Evolutionary conservation across 352 stramenopile species (phyloP), one percentile per base, ranked within the genome.

Genomic region (Globisporangium paroecandrum): DNA sequence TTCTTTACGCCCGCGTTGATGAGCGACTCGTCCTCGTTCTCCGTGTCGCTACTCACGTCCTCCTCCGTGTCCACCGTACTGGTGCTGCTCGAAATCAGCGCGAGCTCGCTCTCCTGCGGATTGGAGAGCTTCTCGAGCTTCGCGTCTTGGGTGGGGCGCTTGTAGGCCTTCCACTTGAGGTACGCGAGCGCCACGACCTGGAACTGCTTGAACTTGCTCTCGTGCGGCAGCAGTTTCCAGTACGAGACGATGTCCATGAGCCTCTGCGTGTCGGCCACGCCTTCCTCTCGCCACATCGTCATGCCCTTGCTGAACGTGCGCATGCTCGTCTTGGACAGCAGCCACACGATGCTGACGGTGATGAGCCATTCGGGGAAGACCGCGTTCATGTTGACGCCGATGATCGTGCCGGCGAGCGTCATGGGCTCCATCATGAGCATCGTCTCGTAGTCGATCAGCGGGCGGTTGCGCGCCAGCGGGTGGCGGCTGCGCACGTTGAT

Each of bases 341-440:
- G 70, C 75, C 70, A 86, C 49, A 95, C 85, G 34, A 95, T 90
- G 60, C 83, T 87, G 18, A 93, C 65, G 0, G 82, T 92, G 62
- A 93, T 92, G 55, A 95, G 77, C 83, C 85, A 95, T 72, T 95
- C 85, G 9, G 87, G 87, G 58, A 91, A 93, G 5, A 71, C 81
- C 4, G 83, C 85, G 73, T 93, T 95, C 78, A 95, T 85, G 72
- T 91, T 90, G 43, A 95, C 87, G 58, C 87, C 87, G 36, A 93
- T 87, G 69, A 93, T 93, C n/a, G 87, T 95, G 34, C 87, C 85
- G 0, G 87, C 87, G 8, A 95, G 78, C 22, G 87, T 95, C 87
- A 95, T 93, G 29, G 87, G 87, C 68, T 95, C 87, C 85, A 95
- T 90, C 54, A 95, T 79, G 53, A 95, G 65, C 60, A 93, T 83